Evolutionary conservation across 257 asterid species (phyloP).

Genomic region (Plantago major): DNA sequence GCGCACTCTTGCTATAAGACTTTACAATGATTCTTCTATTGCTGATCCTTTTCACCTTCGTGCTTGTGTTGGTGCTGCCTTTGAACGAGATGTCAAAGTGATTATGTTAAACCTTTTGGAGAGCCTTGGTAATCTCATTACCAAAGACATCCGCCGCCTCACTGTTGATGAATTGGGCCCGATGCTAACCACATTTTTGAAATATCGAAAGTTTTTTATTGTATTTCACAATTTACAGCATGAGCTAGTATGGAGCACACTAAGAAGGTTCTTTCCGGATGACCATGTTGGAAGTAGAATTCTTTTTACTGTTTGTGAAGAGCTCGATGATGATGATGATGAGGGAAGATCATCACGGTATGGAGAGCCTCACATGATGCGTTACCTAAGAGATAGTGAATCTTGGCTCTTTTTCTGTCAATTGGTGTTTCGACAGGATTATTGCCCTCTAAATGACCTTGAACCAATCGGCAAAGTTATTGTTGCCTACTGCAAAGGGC

Average conservation of each 20-base stretch:
- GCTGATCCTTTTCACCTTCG: too few relatives aligned
- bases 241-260: not conserved
- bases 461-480: not conserved
- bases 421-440: not conserved
- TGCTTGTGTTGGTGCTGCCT: too few relatives aligned
- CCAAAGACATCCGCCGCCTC: too few relatives aligned
- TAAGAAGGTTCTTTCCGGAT: not conserved
- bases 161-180: not conserved
- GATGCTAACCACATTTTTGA: not conserved
- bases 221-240: not conserved
- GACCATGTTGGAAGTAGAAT: not conserved
- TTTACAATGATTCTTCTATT: too few relatives aligned
- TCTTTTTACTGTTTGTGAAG: not conserved
- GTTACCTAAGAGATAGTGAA: not conserved
- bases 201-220: not conserved
- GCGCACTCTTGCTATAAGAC: not conserved
- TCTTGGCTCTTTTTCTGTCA: conserved; percentile 1
- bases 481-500: too few relatives aligned
- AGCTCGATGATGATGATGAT: too few relatives aligned
- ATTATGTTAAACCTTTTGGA: too few relatives aligned
- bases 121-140: too few relatives aligned
- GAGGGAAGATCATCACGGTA: too few relatives aligned
- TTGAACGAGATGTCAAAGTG: too few relatives aligned
- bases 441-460: not conserved
- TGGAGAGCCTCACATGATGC: not conserved